Base-by-base conservation (phyloP, 805 yeast species). In the Candida ascalaphidarum region DNA sequence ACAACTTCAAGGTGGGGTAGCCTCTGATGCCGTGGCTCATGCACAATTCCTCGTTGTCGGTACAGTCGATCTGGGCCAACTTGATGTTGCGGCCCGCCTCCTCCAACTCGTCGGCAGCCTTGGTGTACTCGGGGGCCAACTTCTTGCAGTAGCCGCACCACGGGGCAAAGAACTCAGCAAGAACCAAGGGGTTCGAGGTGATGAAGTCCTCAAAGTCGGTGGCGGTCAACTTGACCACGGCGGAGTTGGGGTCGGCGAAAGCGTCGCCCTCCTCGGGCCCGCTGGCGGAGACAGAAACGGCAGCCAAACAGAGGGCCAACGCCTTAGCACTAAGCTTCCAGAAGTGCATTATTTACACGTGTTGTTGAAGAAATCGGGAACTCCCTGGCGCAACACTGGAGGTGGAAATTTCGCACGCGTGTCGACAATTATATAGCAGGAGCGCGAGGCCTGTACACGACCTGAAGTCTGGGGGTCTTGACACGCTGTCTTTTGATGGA, bases 101-200 rank as follows among this genome's bases (percentile, higher is more conserved):
- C 26, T 65, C 66, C 49, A 82, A 65, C 12, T 48, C 43, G 41
- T 77, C 75, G 28, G 89, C 84, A 29, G 95, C 95, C 43, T 71
- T 56, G 29, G 75, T 64, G 42, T 69, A 82, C 55, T 84, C 79
- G 20, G 95, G 95, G 9, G 85, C 95, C 40, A 84, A 61, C 27
- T 71, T 71, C 66, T 88, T 85, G 70, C 96, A 88, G 63, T 88
- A 92, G 11, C 96, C 96, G 68, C 96, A 88, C 96, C 97, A 89
- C 52, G 96, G 94, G 11, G 95, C 95, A 54, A 79, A 84, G 59
- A 84, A 84, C 58, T 84, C 94, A 13, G 89, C 81, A 37, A 84
- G 61, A 14, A 84, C 94, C 41, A 88, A 66, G 20, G 85, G 81
- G 62, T 88, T 81, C 31, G 68, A 74, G 27, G 61, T 57, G 39